A percentile compares a stretch with the other conserved stretches of the same genome.
phyloP scores from a whole-genome alignment of 495 filamentous ascomycete genomes.

The Penicillium coffeae region DNA sequence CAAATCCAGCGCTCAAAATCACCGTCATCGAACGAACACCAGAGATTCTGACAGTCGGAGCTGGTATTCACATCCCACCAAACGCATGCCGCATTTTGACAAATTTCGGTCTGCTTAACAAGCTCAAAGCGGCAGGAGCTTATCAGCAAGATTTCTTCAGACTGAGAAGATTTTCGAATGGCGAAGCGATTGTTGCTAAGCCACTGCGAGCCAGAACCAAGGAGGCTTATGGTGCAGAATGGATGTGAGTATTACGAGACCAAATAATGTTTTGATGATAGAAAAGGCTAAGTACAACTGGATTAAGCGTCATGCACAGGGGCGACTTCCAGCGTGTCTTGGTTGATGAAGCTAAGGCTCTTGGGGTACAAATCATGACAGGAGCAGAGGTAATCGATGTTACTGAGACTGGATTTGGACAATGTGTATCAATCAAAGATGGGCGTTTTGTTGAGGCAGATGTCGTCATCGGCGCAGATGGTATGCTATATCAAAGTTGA shows the following conservation, averaged over 20 bases:
- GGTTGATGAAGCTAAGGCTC: slow-evolving; percentile 41
- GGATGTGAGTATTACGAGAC: slow-evolving; percentile 17
- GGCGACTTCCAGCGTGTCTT: slow-evolving; percentile 48
- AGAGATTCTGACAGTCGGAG: slow-evolving; percentile 46
- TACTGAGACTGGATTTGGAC: not conserved
- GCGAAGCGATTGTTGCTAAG: slow-evolving; percentile 35
- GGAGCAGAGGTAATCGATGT: not conserved
- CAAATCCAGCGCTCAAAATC: slow-evolving; percentile 47
- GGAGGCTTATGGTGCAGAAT: slow-evolving; percentile 18
- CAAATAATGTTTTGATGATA: not conserved
- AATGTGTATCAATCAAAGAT: not conserved
- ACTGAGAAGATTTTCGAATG: slow-evolving; percentile 48
- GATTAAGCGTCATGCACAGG: slow-evolving; percentile 45
- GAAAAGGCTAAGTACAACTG: not conserved
- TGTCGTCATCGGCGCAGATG: slow-evolving; percentile 2
- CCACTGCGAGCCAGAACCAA: slow-evolving; percentile 14
- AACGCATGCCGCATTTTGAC: slow-evolving; percentile 46
- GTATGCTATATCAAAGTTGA: not conserved
- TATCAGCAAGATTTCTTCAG: slow-evolving; percentile 40
- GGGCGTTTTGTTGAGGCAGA: not conserved
- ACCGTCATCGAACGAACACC: slow-evolving; percentile 53
- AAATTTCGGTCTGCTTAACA: slow-evolving; percentile 43
- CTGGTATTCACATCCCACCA: slow-evolving; percentile 53
- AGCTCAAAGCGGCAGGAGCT: slow-evolving; percentile 40
- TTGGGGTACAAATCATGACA: slow-evolving; percentile 33